phyloP scores from a whole-genome alignment of 805 yeast species.

The Pichia nanzhaoensis region DNA sequence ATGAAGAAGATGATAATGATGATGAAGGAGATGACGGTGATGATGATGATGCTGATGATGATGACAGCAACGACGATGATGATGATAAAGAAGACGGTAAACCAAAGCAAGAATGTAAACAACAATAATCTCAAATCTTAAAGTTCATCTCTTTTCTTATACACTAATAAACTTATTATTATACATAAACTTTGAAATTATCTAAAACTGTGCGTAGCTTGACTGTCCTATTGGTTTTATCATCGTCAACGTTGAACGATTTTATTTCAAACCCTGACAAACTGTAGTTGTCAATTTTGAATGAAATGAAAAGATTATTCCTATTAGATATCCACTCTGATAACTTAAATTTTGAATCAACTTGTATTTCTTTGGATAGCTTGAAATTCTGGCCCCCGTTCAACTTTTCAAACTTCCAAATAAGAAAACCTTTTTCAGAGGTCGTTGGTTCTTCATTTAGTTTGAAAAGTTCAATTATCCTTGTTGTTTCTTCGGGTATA shows the following conservation, averaged over 20 bases:
- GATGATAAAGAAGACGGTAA: constrained; percentile 35
- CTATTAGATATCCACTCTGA: constrained; percentile 1
- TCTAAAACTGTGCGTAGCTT: background rate
- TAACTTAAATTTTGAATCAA: background rate
- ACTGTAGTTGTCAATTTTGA: background rate
- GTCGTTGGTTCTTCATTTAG: background rate
- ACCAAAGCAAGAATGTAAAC: constrained; percentile 75
- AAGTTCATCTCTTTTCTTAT: background rate
- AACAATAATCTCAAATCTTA: constrained; percentile 34
- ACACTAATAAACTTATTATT: background rate
- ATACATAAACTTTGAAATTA: background rate
- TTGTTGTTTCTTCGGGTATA: background rate
- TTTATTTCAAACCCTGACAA: background rate
- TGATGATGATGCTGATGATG: constrained; percentile 56
- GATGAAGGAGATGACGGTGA: constrained; percentile 57
- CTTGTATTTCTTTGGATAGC: background rate
- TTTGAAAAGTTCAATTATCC: background rate
- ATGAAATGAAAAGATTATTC: background rate
- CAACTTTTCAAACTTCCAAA: background rate
- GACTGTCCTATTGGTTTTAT: background rate
- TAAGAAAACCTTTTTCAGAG: background rate
- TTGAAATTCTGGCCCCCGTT: background rate
- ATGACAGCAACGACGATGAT: constrained; percentile 51
- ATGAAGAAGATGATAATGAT: constrained; percentile 55
- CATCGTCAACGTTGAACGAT: background rate